phyloP scores from a whole-genome alignment of 352 stramenopile genomes.

The Globisporangium spinosum region DNA sequence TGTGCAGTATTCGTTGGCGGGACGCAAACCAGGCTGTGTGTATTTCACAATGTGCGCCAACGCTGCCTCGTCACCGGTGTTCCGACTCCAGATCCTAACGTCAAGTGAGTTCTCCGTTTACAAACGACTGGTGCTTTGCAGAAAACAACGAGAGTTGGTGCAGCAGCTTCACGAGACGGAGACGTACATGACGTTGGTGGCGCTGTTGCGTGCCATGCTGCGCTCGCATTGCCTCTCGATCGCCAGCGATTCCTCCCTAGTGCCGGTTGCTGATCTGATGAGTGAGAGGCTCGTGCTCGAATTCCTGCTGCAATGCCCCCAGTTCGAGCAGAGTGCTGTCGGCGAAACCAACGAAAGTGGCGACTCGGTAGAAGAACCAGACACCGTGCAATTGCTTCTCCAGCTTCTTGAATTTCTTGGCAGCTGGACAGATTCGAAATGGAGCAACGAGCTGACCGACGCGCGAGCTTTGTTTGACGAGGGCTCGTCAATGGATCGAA shows the following conservation, averaged over 20 bases:
- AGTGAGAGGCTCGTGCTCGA: slow-evolving; percentile 29
- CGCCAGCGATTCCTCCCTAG: slow-evolving; percentile 17
- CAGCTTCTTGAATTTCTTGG: slow-evolving; percentile 9
- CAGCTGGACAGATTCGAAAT: slow-evolving; percentile 1
- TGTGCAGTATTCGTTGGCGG: slow-evolving; percentile 1
- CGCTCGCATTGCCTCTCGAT: slow-evolving; percentile 16
- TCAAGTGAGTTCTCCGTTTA: not conserved
- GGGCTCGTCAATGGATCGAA: no score
- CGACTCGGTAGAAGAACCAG: not conserved
- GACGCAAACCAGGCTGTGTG: slow-evolving; percentile 16
- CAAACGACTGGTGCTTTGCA: slow-evolving; percentile 24
- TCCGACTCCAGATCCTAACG: slow-evolving; percentile 27
- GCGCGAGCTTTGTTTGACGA: not conserved
- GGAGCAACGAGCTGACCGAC: not conserved
- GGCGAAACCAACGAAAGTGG: not conserved
- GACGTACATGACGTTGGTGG: slow-evolving; percentile 26
- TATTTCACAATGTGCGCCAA: slow-evolving; percentile 28
- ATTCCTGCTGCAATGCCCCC: slow-evolving; percentile 20
- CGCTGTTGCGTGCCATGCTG: slow-evolving; percentile 30
- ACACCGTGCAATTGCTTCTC: slow-evolving; percentile 5
- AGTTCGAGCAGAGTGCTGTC: not conserved
- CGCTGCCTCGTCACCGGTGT: slow-evolving; percentile 22
- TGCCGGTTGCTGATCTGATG: slow-evolving; percentile 26
- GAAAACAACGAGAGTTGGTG: slow-evolving; percentile 13
- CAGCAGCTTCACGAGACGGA: slow-evolving; percentile 24